Evolutionary conservation across 441 rosid species (phyloP), one percentile per base, ranked within the genome.

Genomic region (Adansonia madagascariensis): DNA sequence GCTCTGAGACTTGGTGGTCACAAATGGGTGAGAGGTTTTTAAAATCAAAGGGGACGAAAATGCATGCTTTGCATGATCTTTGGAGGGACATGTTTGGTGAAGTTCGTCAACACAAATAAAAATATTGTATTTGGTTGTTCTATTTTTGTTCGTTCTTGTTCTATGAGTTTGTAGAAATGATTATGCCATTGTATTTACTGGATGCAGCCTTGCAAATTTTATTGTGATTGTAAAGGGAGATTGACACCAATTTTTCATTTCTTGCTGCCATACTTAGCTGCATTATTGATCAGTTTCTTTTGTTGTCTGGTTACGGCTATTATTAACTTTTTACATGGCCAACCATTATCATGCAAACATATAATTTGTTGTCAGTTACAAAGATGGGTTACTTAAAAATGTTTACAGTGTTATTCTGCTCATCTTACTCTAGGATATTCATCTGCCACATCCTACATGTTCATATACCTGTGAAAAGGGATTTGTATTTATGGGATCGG

Each of bases 21-120:
- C 57, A 70, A 70, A 50, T 24, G 74, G 20, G 60, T 43, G 35
- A 71, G 47, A 71, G 62, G 44, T 31, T 71, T 31, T 71, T n/a
- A 71, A 71, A 31, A 52, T 71, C 61, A 52, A 71, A 52, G 46
- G 61, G 18, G 46, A 52, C 27, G n/a, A 71, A 27, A n/a, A 52
- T 71, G 61, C 61, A 52, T 71, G 57, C 41, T 14, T 69, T 69
- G 61, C 44, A 6, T 31, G 22, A 52, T 27, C 53, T 8, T 52
- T 53, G 74, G 24, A 52, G 60, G 60, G 27, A 71, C 61, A 52
- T 52, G 24, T 50, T 71, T 53, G 61, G 15, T 71, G 22, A 52
- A 71, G 24, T 52, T 71, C 8, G 7, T 70, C 22, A 71, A 31
- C 12, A 8, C 15, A 50, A 8, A 57, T 31, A 44, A 66, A 44